phyloP scores from a whole-genome alignment of 306 rosid species.

The Prunus dulcis region DNA sequence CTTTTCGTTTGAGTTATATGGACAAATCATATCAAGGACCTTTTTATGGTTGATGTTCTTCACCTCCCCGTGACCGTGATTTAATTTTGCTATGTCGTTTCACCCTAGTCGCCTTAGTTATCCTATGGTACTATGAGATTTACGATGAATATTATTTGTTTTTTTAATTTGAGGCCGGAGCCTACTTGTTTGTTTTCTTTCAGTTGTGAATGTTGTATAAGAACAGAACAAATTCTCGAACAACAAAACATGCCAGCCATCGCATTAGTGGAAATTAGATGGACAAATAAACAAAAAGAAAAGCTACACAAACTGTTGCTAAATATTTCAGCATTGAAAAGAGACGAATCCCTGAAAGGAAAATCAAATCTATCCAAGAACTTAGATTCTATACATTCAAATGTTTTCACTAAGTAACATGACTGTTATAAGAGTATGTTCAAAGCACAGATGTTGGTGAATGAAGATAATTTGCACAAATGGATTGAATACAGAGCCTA shows the following conservation, averaged over 20 bases:
- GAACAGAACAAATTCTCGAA: neutral
- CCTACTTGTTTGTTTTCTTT: no score
- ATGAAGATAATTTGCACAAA: slow-evolving; percentile 22
- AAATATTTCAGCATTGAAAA: neutral
- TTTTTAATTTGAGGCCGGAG: no score
- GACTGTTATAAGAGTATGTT: slow-evolving; percentile 24
- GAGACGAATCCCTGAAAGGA: neutral
- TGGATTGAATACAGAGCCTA: slow-evolving; percentile 20
- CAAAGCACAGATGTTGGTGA: slow-evolving; percentile 23
- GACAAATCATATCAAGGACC: no score
- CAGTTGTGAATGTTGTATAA: no score
- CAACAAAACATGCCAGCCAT: neutral
- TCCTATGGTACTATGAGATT: no score
- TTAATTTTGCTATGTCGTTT: no score
- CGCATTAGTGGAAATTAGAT: neutral
- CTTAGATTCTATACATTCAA: slow-evolving; percentile 49
- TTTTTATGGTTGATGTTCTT: no score
- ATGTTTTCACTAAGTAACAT: slow-evolving; percentile 29
- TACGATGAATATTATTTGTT: no score
- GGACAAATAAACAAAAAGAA: neutral
- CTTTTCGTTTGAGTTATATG: no score
- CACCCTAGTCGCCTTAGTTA: no score
- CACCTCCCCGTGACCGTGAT: no score
- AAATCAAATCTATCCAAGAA: slow-evolving; percentile 30
- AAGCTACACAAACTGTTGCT: neutral